Percentiles rank a stretch among this genome's conserved stretches.
phyloP scores from a whole-genome alignment of 2,329 filamentous ascomycete genomes.

The Aspergillus udagawae region DNA sequence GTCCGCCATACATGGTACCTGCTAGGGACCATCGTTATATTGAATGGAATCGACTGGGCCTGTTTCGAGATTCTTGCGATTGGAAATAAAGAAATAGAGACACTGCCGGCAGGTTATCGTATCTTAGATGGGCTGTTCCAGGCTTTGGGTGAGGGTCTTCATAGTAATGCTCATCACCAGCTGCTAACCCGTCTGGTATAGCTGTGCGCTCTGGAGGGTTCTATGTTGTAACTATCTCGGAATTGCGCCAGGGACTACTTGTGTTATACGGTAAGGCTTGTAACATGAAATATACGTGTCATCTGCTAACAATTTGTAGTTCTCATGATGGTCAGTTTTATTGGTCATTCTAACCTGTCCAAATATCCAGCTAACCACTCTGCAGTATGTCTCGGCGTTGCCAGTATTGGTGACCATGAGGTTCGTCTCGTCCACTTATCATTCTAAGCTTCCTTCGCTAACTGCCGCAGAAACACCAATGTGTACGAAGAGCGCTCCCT shows the following conservation, averaged over 20 bases:
- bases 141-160: slow-evolving; percentile 48
- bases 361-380: slow-evolving; percentile 7
- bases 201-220: slow-evolving; percentile 62
- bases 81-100: slow-evolving; percentile 53
- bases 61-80: slow-evolving; percentile 64
- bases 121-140: slow-evolving; percentile 61
- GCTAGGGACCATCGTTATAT: slow-evolving; percentile 55
- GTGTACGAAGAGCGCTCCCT: slow-evolving; percentile 68
- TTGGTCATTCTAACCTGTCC: neutral
- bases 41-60: slow-evolving; percentile 63
- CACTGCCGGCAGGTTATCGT: slow-evolving; percentile 51
- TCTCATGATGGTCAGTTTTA: slow-evolving; percentile 33
- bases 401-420: slow-evolving; percentile 34
- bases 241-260: slow-evolving; percentile 43
- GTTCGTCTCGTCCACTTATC: slow-evolving; percentile 6
- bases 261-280: slow-evolving; percentile 25
- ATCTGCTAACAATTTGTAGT: slow-evolving; percentile 20
- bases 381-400: slow-evolving; percentile 33
- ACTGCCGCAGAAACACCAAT: slow-evolving; percentile 56
- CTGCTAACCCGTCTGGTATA: slow-evolving; percentile 3
- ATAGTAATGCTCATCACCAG: neutral
- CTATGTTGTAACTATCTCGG: slow-evolving; percentile 59
- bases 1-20: slow-evolving; percentile 63
- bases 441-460: neutral
- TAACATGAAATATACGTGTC: neutral